Base-by-base conservation (phyloP, 2,329 filamentous ascomycete genomes). In the Fusarium papillatum region DNA sequence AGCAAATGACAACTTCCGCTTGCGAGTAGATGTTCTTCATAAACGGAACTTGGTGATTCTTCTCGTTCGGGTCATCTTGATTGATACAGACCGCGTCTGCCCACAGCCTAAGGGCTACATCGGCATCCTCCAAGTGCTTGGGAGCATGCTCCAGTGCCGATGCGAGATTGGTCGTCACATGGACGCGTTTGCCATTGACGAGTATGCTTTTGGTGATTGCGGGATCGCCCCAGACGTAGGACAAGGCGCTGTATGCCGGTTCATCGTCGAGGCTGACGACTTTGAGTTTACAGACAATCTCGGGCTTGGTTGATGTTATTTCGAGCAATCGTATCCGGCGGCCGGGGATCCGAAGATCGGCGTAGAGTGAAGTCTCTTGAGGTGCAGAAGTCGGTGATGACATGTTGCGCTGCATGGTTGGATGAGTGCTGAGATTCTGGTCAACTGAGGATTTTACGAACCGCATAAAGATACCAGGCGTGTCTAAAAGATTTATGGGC, bases 141-240 rank as follows among this genome's bases (percentile, higher is more conserved):
- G 43, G 64, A 55, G 41, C 31, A 24, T 67, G 43, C 36, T n/a
- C 50, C 5, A 70, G 26, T 14, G 68, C 68, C 1, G 10, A 46
- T 16, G 43, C 41, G 8, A 70, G 14, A 11, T 61, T 67, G 5
- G 9, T 57, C 8, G 64, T 62, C 7, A 63, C 43, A 10, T 38
- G 7, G 11, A 67, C 14, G 19, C 17, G 7, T 19, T n/a, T 3
- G 2, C 19, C 46, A 31, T 70, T 70, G 2, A 70, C 64, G 17
- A 24, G 10, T 3, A 70, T 38, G 5, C 9, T 22, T 26, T 31
- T 26, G 13, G 68, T 70, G 13, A 38, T 17, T 13, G 2, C 5
- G 1, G 64, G 57, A n/a, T 70, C 46, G 5, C 68, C 68, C 64
- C 68, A 67, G 22, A 57, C 64, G 17, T 70, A 70, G 22, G 68